phyloP scores from a whole-genome alignment of 2,329 filamentous ascomycete genomes.

The Diaporthe ilicicola region DNA sequence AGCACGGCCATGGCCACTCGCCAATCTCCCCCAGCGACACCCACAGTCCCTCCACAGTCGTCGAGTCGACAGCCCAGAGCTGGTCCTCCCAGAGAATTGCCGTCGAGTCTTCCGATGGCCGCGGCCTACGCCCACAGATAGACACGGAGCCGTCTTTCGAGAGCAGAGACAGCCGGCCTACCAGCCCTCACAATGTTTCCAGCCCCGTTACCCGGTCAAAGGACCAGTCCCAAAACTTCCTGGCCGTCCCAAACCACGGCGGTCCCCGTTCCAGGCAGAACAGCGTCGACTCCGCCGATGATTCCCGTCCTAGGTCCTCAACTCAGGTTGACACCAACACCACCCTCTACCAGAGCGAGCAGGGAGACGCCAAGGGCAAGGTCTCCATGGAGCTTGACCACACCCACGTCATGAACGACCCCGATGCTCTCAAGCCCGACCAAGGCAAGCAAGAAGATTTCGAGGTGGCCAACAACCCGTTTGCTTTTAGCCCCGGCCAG shows the following conservation, averaged over 20 bases:
- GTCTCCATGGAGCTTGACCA: slow-evolving; percentile 51
- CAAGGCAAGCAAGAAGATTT: slow-evolving; percentile 81
- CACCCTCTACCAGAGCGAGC: slow-evolving; percentile 53
- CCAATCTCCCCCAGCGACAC: slow-evolving; percentile 50
- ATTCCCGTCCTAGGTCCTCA: slow-evolving; percentile 62
- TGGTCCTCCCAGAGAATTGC: slow-evolving; percentile 42
- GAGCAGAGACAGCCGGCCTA: slow-evolving; percentile 71
- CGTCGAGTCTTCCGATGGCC: slow-evolving; percentile 38
- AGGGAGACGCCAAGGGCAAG: slow-evolving; percentile 40
- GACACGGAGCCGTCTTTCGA: slow-evolving; percentile 70
- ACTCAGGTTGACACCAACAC: slow-evolving; percentile 69
- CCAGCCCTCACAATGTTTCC: slow-evolving; percentile 77
- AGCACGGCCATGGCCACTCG: slow-evolving; percentile 40
- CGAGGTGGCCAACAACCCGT: slow-evolving; percentile 78
- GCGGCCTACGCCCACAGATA: slow-evolving; percentile 51
- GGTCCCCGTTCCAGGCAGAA: slow-evolving; percentile 69
- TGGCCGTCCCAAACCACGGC: slow-evolving; percentile 67
- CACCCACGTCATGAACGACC: slow-evolving; percentile 68
- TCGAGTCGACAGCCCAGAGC: slow-evolving; percentile 42
- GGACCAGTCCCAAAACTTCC: slow-evolving; percentile 60
- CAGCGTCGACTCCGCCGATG: slow-evolving; percentile 74
- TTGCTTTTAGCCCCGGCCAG: slow-evolving; percentile 85
- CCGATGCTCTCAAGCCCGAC: slow-evolving; percentile 78
- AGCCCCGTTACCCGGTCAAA: slow-evolving; percentile 58
- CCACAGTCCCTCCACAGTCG: slow-evolving; percentile 49